phyloP scores from a whole-genome alignment of 495 filamentous ascomycete species.

The Neurospora tetrasperma region DNA sequence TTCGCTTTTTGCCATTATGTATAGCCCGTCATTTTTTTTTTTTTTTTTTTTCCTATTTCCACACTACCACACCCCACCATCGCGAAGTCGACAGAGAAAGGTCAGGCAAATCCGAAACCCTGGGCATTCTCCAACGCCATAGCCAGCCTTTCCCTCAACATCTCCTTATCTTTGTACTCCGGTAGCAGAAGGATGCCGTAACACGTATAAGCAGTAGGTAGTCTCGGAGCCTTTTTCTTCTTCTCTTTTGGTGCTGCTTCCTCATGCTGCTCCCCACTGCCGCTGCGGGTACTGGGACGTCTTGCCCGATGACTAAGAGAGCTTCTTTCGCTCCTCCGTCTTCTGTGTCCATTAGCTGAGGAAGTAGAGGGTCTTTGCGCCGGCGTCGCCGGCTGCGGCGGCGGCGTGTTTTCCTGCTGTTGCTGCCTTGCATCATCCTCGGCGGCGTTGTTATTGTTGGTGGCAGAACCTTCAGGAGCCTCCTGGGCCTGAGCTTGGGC shows the following conservation, averaged over 20 bases:
- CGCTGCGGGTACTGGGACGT: background rate
- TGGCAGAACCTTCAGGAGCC: background rate
- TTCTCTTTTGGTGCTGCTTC: conserved; percentile 5
- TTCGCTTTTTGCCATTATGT: background rate
- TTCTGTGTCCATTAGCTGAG: background rate
- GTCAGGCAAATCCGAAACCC: conserved; percentile 70
- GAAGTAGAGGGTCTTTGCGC: background rate
- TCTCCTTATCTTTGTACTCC: conserved; percentile 60
- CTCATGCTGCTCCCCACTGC: background rate
- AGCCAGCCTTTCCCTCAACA: conserved; percentile 60
- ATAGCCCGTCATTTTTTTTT: background rate
- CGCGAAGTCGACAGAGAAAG: background rate
- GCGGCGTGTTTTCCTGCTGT: background rate
- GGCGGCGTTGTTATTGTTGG: background rate
- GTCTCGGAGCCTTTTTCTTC: conserved; percentile 28
- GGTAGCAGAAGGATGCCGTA: conserved; percentile 80
- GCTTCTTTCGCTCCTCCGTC: background rate
- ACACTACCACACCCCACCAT: background rate
- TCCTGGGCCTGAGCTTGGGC: background rate
- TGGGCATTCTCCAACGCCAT: conserved; percentile 82
- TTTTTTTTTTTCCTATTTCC: background rate
- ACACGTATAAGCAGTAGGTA: conserved; percentile 82
- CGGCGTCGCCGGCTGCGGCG: background rate
- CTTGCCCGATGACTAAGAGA: background rate
- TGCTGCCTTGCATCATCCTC: background rate